A percentile compares a stretch with the other conserved stretches of the same genome.
Conservation (phyloP, 306 rosid species). For the Glycyrrhiza uralensis region DNA sequence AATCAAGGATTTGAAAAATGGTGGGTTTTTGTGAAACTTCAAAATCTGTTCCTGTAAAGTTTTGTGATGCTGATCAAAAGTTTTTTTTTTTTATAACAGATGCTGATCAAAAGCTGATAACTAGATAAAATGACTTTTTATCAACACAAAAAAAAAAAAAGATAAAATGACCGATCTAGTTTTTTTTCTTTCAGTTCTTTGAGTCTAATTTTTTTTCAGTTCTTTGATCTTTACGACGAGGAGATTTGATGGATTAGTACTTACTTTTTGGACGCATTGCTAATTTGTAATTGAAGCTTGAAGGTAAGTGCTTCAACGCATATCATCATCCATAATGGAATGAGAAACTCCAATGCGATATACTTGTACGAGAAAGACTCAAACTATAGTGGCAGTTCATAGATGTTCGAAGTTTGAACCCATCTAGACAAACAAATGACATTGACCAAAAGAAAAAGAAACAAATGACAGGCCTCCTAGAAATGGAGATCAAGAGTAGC, state of each 20-base stretch:
- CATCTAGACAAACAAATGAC: neutral
- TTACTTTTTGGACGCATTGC: neutral
- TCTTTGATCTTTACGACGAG: neutral
- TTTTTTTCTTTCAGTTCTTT: no score
- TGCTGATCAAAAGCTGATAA: neutral
- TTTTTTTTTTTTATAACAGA: neutral
- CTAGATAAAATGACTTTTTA: neutral
- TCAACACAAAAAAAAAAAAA: no score
- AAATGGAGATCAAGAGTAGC: neutral
- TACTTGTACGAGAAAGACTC: neutral
- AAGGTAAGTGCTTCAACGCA: neutral
- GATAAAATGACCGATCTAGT: no score
- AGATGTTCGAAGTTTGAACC: neutral
- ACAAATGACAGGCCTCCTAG: neutral
- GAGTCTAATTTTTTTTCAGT: neutral
- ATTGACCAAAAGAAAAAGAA: no score
- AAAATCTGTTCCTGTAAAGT: neutral
- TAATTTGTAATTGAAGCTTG: neutral
- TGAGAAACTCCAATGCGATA: neutral
- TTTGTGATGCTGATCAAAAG: neutral
- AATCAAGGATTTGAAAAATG: neutral
- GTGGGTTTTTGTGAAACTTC: neutral
- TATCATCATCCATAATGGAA: neutral
- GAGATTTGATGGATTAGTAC: neutral
- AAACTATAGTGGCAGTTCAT: neutral